These are phyloP conservation scores for Saccharomycopsis phalli DNA, from an alignment of 1,139 yeast genomes.

Conservation along the genomic window DNA sequence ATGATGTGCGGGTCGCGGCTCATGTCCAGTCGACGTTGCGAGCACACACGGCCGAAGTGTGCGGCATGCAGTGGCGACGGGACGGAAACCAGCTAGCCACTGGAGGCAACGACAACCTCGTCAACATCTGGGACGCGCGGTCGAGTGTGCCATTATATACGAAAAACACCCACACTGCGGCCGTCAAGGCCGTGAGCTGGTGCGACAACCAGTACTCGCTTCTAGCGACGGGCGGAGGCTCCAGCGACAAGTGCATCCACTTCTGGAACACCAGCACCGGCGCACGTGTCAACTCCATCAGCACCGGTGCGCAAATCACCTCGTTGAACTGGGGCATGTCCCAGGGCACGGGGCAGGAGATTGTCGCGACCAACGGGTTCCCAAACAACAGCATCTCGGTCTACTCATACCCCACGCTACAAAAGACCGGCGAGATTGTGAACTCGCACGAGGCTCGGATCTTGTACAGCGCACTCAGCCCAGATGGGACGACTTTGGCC, in stretches of 20 bases:
- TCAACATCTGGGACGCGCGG: conserved; percentile 92
- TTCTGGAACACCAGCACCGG: conserved; percentile 97
- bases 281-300: conserved; percentile 74
- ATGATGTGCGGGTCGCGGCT: conserved; percentile 83
- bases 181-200: conserved; percentile 94
- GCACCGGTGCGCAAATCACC: conserved; percentile 90
- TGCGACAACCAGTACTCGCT: conserved; percentile 80
- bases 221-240: conserved; percentile 95
- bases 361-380: conserved; percentile 90
- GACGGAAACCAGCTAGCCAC: conserved; percentile 85
- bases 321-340: conserved; percentile 84
- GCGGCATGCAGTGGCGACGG: conserved; percentile 80
- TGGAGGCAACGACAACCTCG: conserved; percentile 93
- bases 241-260: conserved; percentile 80
- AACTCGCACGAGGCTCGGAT: conserved; percentile 90
- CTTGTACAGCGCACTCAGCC: conserved; percentile 74
- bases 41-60: conserved; percentile 75
- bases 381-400: conserved; percentile 81
- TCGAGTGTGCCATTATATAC: conserved; percentile 64
- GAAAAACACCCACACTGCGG: conserved; percentile 80
- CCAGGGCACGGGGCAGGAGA: conserved; percentile 65
- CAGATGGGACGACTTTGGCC: conserved; percentile 83
- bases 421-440: conserved; percentile 79
- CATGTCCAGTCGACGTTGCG: conserved; percentile 57
- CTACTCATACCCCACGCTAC: conserved; percentile 79